A percentile compares a stretch with the other conserved stretches of the same genome.
These are phyloP conservation scores for Ophiocordyceps robertsii DNA, from an alignment of 2,329 filamentous ascomycete species.

Conservation along the genomic window DNA sequence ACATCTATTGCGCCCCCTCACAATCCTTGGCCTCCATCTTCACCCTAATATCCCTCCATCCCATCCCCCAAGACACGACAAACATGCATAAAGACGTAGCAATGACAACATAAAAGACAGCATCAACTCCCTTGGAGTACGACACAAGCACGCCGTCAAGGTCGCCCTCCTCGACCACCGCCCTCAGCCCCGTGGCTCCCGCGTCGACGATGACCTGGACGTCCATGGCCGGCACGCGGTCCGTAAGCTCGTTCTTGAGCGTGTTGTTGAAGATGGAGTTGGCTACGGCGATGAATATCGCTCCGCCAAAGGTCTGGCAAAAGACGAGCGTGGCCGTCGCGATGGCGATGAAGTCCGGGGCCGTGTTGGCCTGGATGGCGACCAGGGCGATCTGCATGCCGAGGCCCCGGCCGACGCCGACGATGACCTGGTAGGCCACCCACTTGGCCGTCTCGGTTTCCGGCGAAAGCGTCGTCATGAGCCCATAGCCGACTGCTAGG, in stretches of 20 bases:
- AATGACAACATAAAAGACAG: no score
- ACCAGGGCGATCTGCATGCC: conserved; percentile 26
- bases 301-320: conserved; percentile 17
- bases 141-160: no score
- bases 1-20: no score
- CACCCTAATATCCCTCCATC: no score
- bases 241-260: conserved; percentile 16
- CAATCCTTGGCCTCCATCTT: no score
- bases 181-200: no score
- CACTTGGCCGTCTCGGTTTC: neutral
- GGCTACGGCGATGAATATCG: conserved; percentile 27
- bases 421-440: conserved; percentile 10
- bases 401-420: conserved; percentile 30
- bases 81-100: no score
- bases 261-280: conserved; percentile 17
- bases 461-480: neutral
- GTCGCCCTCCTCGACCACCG: no score
- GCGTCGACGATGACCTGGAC: neutral
- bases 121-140: no score
- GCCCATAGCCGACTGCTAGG: neutral
- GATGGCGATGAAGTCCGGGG: conserved; percentile 11
- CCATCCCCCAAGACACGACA: no score
- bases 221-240: conserved; percentile 12
- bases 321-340: conserved; percentile 12
- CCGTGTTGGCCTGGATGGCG: conserved; percentile 14